phyloP scores from a whole-genome alignment of 2,329 filamentous ascomycete species.

The Cercospora canescens region DNA sequence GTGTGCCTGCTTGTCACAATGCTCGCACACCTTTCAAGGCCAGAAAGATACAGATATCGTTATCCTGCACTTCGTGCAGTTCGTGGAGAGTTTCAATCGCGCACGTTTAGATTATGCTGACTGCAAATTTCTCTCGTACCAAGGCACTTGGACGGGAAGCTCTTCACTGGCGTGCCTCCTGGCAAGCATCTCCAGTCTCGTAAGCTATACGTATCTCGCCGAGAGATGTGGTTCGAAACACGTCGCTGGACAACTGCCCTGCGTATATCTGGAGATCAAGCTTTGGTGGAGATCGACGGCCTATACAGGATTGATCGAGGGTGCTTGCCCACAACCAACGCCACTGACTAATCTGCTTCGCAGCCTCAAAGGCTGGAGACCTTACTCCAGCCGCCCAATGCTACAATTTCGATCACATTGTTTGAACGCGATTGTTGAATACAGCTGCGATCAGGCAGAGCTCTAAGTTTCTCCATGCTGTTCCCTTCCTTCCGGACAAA shows the following conservation, averaged over 20 bases:
- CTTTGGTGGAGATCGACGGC: conserved; percentile 10
- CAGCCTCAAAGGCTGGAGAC: background rate
- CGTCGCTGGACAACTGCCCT: background rate
- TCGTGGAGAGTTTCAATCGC: background rate
- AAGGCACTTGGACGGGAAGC: background rate
- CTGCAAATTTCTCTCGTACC: background rate
- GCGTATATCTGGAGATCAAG: conserved; percentile 1
- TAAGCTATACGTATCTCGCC: background rate
- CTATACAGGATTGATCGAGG: background rate
- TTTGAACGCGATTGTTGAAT: too few relatives aligned
- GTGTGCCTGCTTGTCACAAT: background rate
- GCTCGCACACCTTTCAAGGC: background rate
- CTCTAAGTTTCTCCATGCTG: background rate
- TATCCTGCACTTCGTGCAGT: background rate
- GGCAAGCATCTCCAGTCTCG: background rate
- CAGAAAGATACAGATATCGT: background rate
- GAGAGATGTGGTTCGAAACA: background rate
- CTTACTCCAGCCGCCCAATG: background rate
- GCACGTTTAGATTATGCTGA: background rate
- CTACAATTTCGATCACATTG: background rate
- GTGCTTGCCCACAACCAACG: background rate
- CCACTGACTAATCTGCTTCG: background rate
- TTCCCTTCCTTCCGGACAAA: background rate
- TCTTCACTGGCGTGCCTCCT: background rate
- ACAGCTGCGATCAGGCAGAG: background rate